Percentiles rank a stretch among this genome's conserved stretches.
Conservation (phyloP, 371 early-diverging fungal genomes). For the Encephalitozoon intestinalis region DNA sequence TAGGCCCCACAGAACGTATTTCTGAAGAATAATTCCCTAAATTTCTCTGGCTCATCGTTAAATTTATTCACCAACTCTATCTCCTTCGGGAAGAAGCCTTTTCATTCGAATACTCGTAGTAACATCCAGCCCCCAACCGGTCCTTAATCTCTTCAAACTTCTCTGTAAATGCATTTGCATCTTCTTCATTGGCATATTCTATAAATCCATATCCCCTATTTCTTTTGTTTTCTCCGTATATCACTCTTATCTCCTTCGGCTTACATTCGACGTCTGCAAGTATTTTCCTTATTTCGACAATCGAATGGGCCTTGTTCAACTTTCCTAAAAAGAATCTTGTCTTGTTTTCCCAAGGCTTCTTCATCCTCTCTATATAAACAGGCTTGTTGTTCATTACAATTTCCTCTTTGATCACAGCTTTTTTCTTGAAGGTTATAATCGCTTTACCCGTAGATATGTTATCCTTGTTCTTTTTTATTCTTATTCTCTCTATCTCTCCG, state of each 20-base stretch:
- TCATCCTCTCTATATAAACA: slow-evolving; percentile 56
- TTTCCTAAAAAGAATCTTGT: slow-evolving; percentile 51
- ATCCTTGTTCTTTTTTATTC: slow-evolving; percentile 46
- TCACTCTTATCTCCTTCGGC: slow-evolving; percentile 38
- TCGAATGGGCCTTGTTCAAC: slow-evolving; percentile 48
- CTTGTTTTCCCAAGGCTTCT: slow-evolving; percentile 40
- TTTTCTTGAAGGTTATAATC: slow-evolving; percentile 46
- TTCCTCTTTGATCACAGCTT: slow-evolving; percentile 32
- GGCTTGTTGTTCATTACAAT: slow-evolving; percentile 40
- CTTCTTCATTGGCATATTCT: slow-evolving; percentile 47
- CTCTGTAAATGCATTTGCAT: slow-evolving; percentile 46
- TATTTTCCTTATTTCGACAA: slow-evolving; percentile 37
- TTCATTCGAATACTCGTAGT: slow-evolving; percentile 49
- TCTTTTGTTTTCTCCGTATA: slow-evolving; percentile 34
- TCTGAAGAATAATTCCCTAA: neutral
- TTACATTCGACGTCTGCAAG: slow-evolving; percentile 38
- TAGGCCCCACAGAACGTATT: neutral
- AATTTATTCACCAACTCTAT: neutral
- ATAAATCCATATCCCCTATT: slow-evolving; percentile 59
- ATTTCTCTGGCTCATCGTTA: neutral
- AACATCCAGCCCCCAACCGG: slow-evolving; percentile 34
- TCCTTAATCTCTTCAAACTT: slow-evolving; percentile 22
- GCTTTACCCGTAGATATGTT: slow-evolving; percentile 55
- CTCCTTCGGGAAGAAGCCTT: neutral
- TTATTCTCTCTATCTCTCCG: slow-evolving; percentile 51